Percentiles rank a stretch among this genome's conserved stretches.
Evolutionary conservation across 2,329 filamentous ascomycete species (phyloP).

Genomic region (Furcasterigmium sp.): DNA sequence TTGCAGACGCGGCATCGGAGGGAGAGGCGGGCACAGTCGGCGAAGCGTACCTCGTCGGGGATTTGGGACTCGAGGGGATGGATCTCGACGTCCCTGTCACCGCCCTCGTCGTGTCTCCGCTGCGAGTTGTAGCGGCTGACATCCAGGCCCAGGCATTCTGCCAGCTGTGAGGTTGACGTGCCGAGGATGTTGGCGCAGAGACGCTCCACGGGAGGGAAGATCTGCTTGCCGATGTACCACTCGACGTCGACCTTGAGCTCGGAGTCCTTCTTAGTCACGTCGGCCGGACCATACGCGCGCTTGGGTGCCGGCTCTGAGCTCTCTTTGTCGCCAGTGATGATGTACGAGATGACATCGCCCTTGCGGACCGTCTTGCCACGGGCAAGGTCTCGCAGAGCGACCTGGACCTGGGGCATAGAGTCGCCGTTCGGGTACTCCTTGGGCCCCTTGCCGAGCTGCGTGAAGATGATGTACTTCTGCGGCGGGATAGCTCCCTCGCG

Average conservation of each 20-base stretch:
- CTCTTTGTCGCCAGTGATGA: conserved; percentile 73
- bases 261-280: conserved; percentile 73
- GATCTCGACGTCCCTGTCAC: conserved; percentile 62
- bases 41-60: conserved; percentile 84
- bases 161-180: conserved; percentile 83
- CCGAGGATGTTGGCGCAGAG: conserved; percentile 93
- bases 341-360: conserved; percentile 93
- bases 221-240: conserved; percentile 97
- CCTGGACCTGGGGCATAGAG: conserved; percentile 95
- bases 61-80: conserved; percentile 92
- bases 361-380: conserved; percentile 84
- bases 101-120: conserved; percentile 41
- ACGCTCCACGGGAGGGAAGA: conserved; percentile 95
- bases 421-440: conserved; percentile 92
- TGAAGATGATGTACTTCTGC: conserved; percentile 95
- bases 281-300: conserved; percentile 80
- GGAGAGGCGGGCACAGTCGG: conserved; percentile 68
- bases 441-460: conserved; percentile 90
- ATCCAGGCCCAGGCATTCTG: conserved; percentile 90
- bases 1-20: conserved; percentile 83
- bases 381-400: conserved; percentile 81
- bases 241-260: conserved; percentile 85
- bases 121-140: conserved; percentile 69
- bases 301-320: conserved; percentile 71
- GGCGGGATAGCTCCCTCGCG: conserved; percentile 68